These are phyloP conservation scores for Endotrypanum monterogeii DNA, from an alignment of 208 protist species.

Conservation along the genomic window DNA sequence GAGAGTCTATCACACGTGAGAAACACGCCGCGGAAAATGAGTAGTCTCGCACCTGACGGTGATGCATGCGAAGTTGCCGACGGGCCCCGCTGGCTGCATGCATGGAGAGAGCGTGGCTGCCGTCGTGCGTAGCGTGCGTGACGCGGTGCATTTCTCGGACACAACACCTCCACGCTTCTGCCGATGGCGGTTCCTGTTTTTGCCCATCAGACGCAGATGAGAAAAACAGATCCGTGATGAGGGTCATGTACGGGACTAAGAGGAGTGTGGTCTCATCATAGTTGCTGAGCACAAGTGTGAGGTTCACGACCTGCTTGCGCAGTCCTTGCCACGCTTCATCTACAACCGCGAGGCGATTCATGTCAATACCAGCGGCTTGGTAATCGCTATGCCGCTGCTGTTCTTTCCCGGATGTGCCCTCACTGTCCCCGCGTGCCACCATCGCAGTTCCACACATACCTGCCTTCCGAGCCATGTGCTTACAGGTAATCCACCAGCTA, in stretches of 20 bases:
- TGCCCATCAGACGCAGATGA: background rate
- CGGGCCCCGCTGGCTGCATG: background rate
- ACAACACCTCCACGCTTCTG: slow-evolving; percentile 22
- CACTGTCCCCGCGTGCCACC: background rate
- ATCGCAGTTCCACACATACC: background rate
- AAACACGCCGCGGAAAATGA: slow-evolving; percentile 2
- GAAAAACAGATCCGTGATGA: slow-evolving; percentile 22
- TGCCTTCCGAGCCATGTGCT: background rate
- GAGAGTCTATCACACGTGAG: background rate
- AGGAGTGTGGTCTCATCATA: slow-evolving; percentile 27
- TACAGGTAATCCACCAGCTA: slow-evolving; percentile 23
- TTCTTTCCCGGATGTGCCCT: background rate
- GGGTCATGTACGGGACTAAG: slow-evolving; percentile 14
- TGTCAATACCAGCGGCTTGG: background rate
- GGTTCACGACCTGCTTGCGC: slow-evolving; percentile 13
- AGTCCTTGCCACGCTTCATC: slow-evolving; percentile 24
- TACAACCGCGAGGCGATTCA: background rate
- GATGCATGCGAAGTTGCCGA: slow-evolving; percentile 3
- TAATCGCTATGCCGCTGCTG: background rate
- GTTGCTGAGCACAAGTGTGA: slow-evolving; percentile 12
- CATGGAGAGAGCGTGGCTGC: slow-evolving; percentile 1
- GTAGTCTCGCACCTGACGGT: slow-evolving; percentile 9
- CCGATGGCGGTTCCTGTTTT: background rate
- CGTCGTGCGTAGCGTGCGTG: slow-evolving; percentile 4
- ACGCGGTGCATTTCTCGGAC: slow-evolving; percentile 20